Percentiles rank a stretch among this genome's conserved stretches.
These are phyloP conservation scores for Eragrostis nindensis DNA, from an alignment of 176 grass and related monocot species.

Conservation along the genomic window DNA sequence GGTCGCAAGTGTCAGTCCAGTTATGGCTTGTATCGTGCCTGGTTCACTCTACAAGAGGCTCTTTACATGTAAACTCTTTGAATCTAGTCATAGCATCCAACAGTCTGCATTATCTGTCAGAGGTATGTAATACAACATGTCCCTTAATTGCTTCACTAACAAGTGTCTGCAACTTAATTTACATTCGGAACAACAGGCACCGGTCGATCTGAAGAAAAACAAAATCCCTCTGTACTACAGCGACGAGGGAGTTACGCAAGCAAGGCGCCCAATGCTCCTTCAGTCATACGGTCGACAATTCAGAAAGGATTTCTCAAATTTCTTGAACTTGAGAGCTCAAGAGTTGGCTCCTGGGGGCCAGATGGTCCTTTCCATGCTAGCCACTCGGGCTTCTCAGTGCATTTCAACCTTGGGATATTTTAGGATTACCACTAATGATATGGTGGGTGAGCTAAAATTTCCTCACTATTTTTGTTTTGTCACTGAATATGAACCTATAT, in stretches of 20 bases:
- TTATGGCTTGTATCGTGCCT: conserved; percentile 36
- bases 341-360: conserved; percentile 4
- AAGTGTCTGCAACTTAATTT: background rate
- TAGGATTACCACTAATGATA: background rate
- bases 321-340: conserved; percentile 24
- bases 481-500: background rate
- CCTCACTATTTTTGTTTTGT: background rate
- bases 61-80: conserved; percentile 22
- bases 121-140: background rate
- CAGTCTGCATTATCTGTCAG: conserved; percentile 37
- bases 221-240: background rate
- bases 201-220: conserved; percentile 32
- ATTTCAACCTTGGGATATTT: conserved; percentile 9
- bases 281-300: conserved; percentile 28
- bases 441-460: background rate
- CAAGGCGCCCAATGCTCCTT: background rate
- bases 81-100: conserved; percentile 29
- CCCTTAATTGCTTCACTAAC: background rate
- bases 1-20: background rate
- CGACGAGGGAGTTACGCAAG: background rate
- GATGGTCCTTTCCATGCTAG: conserved; percentile 21
- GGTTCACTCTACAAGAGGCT: conserved; percentile 39
- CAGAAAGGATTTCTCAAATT: conserved; percentile 32
- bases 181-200: background rate
- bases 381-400: background rate